Evolutionary conservation across 2,329 filamentous ascomycete species (phyloP), one percentile per base, ranked within the genome.

Genomic region (Hirsutella minnesotensis): DNA sequence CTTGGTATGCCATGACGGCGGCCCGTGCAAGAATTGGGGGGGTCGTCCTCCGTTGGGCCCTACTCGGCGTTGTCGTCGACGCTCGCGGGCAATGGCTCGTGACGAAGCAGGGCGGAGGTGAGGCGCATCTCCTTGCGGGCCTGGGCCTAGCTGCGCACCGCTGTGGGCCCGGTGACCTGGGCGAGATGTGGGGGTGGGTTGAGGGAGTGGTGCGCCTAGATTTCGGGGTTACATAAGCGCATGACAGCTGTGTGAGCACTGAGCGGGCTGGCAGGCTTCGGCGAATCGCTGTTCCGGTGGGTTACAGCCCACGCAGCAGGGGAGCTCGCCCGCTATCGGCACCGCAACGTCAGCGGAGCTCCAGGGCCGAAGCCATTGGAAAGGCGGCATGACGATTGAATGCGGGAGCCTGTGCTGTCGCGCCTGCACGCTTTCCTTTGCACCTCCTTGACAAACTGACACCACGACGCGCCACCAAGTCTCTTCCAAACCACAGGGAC

Each of bases 1-100:
- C 69, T 46, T 78, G 68, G 49, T 69, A 69, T 39, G 75, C 65
- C 77, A 80, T 82, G 45, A 45, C 53, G 49, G 43, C 31, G 30
- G 44, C 37, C 36, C 31, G 31, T 22, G 31, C 27, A 30, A 18
- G 18, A 7, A n/a, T 18, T 9, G 29, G 21, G 33, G 9, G 33
- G 3, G 33, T 12, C 13, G 13, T 16, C 3, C 19, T 19, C 13
- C 18, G 19, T 21, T 12, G 21, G 10, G 7, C 13, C 3, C 36
- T 40, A 19, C 36, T 18, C 30, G n/a, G 43, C 20, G 34, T 12
- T 42, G 20, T 22, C 31, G 18, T 35, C 38, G 20, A 18, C 30
- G 22, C 12, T 13, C 9, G 16, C n/a, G 33, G 33, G 30, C 20
- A 18, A 36, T 36, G 15, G 42, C 24, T 37, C 27, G 38, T 36